These are phyloP conservation scores for Lithohypha guttulata DNA, from an alignment of 2,329 filamentous ascomycete genomes.

Conservation along the genomic window DNA sequence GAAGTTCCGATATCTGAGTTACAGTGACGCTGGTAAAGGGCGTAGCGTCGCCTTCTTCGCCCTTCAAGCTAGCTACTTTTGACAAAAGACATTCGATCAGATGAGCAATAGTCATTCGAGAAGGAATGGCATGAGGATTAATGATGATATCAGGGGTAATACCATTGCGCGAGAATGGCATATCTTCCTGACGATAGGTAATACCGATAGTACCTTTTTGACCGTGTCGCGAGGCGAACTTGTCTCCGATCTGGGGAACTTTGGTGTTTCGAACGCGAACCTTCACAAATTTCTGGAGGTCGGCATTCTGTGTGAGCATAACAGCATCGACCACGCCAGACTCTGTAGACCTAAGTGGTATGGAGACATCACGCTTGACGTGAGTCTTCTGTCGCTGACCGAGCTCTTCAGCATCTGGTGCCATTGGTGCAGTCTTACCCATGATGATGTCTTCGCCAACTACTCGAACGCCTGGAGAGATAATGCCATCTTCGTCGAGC, in stretches of 20 bases:
- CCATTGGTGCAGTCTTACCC: constrained; percentile 92
- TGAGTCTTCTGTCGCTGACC: constrained; percentile 84
- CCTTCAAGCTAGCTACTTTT: constrained; percentile 87
- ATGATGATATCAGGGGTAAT: constrained; percentile 93
- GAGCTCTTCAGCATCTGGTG: constrained; percentile 83
- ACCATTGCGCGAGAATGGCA: constrained; percentile 92
- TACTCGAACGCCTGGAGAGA: constrained; percentile 85
- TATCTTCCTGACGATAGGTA: constrained; percentile 93
- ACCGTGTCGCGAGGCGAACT: constrained; percentile 97
- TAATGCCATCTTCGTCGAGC: constrained; percentile 89
- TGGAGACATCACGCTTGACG: constrained; percentile 90
- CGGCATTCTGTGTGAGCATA: constrained; percentile 84
- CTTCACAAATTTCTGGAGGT: constrained; percentile 92
- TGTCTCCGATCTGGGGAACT: constrained; percentile 96
- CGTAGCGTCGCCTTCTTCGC: constrained; percentile 92
- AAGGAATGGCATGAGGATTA: constrained; percentile 98
- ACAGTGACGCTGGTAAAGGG: constrained; percentile 98
- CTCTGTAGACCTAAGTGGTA: constrained; percentile 86
- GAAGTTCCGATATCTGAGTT: constrained; percentile 75
- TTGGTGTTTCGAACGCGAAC: constrained; percentile 96
- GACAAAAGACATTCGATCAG: constrained; percentile 97
- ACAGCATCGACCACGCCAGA: constrained; percentile 94
- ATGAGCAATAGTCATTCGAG: constrained; percentile 99
- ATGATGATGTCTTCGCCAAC: constrained; percentile 99
- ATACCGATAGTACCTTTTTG: constrained; percentile 99